Conservation (phyloP, 2,329 filamentous ascomycete genomes). For the Colletotrichum gloeosporioides region DNA sequence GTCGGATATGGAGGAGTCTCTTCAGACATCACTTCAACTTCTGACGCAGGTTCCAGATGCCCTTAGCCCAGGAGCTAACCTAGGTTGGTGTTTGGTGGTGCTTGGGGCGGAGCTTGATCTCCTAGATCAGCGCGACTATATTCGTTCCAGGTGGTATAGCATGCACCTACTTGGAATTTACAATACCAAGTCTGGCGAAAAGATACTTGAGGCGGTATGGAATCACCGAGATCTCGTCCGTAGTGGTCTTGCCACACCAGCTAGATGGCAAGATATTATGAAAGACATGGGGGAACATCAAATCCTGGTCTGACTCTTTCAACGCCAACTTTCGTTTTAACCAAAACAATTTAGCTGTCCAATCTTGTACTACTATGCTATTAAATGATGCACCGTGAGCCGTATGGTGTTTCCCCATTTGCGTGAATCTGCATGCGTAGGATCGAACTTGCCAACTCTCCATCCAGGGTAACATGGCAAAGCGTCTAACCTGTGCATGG, state of each 20-base stretch:
- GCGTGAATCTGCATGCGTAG: not conserved
- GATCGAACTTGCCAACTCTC: not conserved
- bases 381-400: not conserved
- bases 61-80: slow-evolving; percentile 1
- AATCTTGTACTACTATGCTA: not conserved
- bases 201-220: slow-evolving; percentile 2
- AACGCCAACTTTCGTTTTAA: not conserved
- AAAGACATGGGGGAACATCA: not conserved
- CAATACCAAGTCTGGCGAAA: not conserved
- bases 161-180: slow-evolving; percentile 2
- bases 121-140: not conserved
- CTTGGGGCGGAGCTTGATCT: slow-evolving; percentile 2
- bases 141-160: not conserved
- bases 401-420: not conserved
- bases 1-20: not conserved
- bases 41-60: slow-evolving; percentile 4
- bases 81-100: slow-evolving; percentile 11
- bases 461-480: not conserved
- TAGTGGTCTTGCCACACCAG: not conserved
- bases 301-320: not conserved
- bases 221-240: not conserved
- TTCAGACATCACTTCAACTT: not conserved
- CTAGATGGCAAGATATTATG: slow-evolving; percentile 10
- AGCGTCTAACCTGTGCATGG: not conserved
- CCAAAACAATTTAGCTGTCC: not conserved